phyloP scores from a whole-genome alignment of 148 eudicot genomes.

The Cornus kousa region DNA sequence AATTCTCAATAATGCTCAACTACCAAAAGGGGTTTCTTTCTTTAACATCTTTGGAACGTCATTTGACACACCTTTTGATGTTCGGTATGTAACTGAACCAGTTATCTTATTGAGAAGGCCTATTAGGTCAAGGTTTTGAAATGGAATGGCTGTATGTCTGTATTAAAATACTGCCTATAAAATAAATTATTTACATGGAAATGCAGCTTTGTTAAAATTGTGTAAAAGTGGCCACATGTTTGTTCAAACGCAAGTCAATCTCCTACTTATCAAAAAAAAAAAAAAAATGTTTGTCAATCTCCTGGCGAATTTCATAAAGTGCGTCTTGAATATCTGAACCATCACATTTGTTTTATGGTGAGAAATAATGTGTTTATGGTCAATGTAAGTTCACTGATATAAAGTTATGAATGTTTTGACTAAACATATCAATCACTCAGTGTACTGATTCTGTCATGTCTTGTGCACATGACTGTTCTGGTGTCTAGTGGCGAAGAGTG shows the following conservation, averaged over 20 bases:
- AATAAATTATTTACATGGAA: not conserved
- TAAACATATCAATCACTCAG: too few relatives aligned
- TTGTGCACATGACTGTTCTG: too few relatives aligned
- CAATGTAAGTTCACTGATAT: too few relatives aligned
- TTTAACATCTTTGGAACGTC: constrained; percentile 88
- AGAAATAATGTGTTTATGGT: too few relatives aligned
- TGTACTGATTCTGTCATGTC: too few relatives aligned
- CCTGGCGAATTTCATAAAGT: not conserved
- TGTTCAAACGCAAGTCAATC: not conserved
- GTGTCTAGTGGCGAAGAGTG: too few relatives aligned
- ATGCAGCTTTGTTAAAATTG: not conserved
- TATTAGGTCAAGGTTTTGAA: not conserved
- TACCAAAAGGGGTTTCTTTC: constrained; percentile 69
- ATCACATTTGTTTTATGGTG: too few relatives aligned
- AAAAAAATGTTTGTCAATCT: not conserved
- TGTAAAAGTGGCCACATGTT: not conserved
- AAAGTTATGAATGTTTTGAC: too few relatives aligned
- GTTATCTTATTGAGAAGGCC: not conserved
- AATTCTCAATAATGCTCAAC: constrained; percentile 55
- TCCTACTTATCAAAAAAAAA: not conserved
- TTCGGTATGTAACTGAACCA: constrained; percentile 52
- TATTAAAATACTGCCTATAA: not conserved
- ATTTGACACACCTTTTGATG: constrained; percentile 88
- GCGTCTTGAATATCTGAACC: not conserved
- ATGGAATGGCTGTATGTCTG: not conserved